These are phyloP conservation scores for Diaporthe citriasiana DNA, from an alignment of 2,329 filamentous ascomycete genomes.

Conservation along the genomic window DNA sequence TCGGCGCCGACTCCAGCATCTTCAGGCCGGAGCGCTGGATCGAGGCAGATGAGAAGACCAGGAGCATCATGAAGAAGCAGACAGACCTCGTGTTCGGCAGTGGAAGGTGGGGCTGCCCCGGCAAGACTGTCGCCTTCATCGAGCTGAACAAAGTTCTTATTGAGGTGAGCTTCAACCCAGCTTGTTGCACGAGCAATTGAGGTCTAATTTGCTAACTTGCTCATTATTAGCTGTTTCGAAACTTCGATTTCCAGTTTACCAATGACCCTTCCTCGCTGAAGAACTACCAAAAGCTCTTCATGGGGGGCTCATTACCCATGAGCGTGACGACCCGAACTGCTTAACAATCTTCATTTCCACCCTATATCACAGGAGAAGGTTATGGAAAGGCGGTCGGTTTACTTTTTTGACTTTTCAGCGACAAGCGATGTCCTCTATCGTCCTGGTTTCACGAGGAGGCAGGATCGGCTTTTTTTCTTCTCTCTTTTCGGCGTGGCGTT, in stretches of 20 bases:
- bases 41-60: conserved; percentile 40
- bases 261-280: conserved; percentile 3
- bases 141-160: conserved; percentile 36
- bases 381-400: neutral
- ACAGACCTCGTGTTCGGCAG: conserved; percentile 36
- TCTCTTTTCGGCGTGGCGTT: neutral
- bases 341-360: neutral
- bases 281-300: conserved; percentile 17
- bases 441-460: neutral
- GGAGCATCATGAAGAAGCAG: conserved; percentile 25
- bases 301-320: conserved; percentile 20
- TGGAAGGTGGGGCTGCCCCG: conserved; percentile 36
- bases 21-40: conserved; percentile 44
- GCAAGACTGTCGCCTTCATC: conserved; percentile 28
- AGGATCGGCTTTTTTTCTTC: neutral
- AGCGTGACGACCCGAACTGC: conserved; percentile 10
- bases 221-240: conserved; percentile 10
- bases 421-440: neutral
- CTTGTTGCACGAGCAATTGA: neutral
- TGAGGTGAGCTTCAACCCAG: conserved; percentile 20
- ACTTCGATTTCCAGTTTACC: conserved; percentile 19
- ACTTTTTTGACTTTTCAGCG: neutral
- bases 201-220: neutral
- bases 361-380: too few species aligned
- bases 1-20: conserved; percentile 39